A percentile compares a stretch with the other conserved stretches of the same genome.
phyloP scores from a whole-genome alignment of 805 yeast species.

The Hanseniaspora taiwanica region DNA sequence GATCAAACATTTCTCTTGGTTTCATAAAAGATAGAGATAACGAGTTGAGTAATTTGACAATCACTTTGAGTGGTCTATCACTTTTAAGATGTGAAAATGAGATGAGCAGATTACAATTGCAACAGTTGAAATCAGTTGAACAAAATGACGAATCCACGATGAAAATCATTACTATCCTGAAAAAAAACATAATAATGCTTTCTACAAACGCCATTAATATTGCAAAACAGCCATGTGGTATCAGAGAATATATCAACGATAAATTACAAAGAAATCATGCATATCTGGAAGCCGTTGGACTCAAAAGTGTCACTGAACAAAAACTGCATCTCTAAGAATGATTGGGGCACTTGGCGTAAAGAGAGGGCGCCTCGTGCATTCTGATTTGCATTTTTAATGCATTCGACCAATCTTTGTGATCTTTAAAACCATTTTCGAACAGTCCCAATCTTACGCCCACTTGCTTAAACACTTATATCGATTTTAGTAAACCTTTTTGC shows the following conservation, averaged over 20 bases:
- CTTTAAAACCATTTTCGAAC: too few relatives aligned
- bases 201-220: slow-evolving; percentile 14
- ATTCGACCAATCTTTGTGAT: too few relatives aligned
- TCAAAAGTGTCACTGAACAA: slow-evolving; percentile 2
- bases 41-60: slow-evolving; percentile 14
- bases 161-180: slow-evolving; percentile 9
- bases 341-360: too few relatives aligned
- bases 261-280: slow-evolving; percentile 19
- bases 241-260: slow-evolving; percentile 19
- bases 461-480: too few relatives aligned
- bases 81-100: slow-evolving; percentile 17
- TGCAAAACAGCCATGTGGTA: slow-evolving; percentile 19
- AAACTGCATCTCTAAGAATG: too few relatives aligned
- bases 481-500: too few relatives aligned
- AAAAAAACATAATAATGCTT: slow-evolving; percentile 16
- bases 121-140: neutral
- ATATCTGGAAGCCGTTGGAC: slow-evolving; percentile 13
- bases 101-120: slow-evolving; percentile 4
- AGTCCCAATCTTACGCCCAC: too few relatives aligned
- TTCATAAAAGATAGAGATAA: slow-evolving; percentile 8
- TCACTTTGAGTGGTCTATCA: slow-evolving; percentile 16
- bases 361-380: too few relatives aligned
- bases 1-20: slow-evolving; percentile 8
- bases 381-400: too few relatives aligned
- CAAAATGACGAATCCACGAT: slow-evolving; percentile 1